phyloP scores from a whole-genome alignment of 169 alveolate species.

The Cryptosporidium parvum region DNA sequence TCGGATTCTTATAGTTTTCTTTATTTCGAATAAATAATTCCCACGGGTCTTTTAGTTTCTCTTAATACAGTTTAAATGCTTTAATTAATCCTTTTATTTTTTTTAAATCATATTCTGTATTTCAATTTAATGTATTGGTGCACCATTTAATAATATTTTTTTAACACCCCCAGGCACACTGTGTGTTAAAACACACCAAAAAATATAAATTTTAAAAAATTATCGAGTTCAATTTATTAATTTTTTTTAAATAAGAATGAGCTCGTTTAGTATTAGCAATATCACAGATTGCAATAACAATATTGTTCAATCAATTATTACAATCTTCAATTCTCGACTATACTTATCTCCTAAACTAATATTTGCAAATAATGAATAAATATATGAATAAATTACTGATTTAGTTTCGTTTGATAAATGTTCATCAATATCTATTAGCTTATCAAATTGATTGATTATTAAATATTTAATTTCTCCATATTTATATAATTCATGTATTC shows the following conservation, averaged over 20 bases:
- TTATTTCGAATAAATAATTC: not conserved
- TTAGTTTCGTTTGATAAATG: constrained; percentile 34
- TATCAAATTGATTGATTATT: constrained; percentile 50
- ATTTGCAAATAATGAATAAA: constrained; percentile 32
- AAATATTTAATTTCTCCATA: constrained; percentile 32
- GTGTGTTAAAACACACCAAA: constrained; percentile 25
- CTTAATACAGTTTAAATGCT: not conserved
- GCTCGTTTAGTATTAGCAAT: not conserved
- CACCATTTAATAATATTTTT: not conserved
- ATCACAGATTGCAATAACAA: not conserved
- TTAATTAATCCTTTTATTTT: not conserved
- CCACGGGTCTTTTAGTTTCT: not conserved
- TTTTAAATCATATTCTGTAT: not conserved
- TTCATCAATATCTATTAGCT: constrained; percentile 17
- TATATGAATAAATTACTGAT: constrained; percentile 11
- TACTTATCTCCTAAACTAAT: not conserved
- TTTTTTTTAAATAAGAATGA: not conserved
- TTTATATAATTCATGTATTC: constrained; percentile 52
- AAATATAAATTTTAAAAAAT: too few relatives aligned
- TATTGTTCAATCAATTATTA: constrained; percentile 9
- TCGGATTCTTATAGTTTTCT: not conserved
- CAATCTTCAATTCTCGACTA: constrained; percentile 2
- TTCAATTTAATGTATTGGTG: not conserved
- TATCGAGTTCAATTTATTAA: not conserved
- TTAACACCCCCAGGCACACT: constrained; percentile 35